Percentiles rank a stretch among this genome's conserved stretches.
phyloP scores from a whole-genome alignment of 108 stramenopile genomes.

The Skeletonema menzelii region DNA sequence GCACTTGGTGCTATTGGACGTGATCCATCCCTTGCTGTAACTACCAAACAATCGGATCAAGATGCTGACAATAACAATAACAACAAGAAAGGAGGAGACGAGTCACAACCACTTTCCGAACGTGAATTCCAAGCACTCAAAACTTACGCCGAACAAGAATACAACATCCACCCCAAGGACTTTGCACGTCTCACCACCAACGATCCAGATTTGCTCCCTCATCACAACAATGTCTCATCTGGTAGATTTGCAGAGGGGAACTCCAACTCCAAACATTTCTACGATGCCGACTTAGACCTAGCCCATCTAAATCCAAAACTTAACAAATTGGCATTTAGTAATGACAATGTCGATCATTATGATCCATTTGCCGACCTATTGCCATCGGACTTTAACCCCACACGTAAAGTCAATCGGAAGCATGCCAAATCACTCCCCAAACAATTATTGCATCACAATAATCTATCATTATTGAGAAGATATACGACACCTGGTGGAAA shows the following conservation, averaged over 20 bases:
- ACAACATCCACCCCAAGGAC: constrained; percentile 50
- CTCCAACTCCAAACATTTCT: constrained; percentile 3
- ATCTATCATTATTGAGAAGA: constrained; percentile 61
- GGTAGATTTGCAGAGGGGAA: constrained; percentile 2
- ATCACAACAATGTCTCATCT: constrained; percentile 39
- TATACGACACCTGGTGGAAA: constrained; percentile 81
- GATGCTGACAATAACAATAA: constrained; percentile 43
- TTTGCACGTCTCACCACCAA: constrained; percentile 55
- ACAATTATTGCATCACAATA: constrained; percentile 80
- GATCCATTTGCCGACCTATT: constrained; percentile 80
- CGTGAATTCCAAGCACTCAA: constrained; percentile 64
- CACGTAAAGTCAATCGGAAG: constrained; percentile 70
- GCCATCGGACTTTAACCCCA: constrained; percentile 74
- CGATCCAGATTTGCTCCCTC: constrained; percentile 47
- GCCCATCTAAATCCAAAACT: constrained; percentile 23
- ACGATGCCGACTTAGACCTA: constrained; percentile 53
- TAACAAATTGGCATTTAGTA: constrained; percentile 39
- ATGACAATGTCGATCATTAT: constrained; percentile 48
- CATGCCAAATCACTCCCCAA: constrained; percentile 69
- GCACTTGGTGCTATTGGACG: constrained; percentile 75
- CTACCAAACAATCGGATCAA: constrained; percentile 24
- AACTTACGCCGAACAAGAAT: constrained; percentile 54
- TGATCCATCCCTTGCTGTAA: constrained; percentile 50
- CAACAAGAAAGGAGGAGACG: constrained; percentile 39
- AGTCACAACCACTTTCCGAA: constrained; percentile 54